Percentiles rank a stretch among this genome's conserved stretches.
Conservation (phyloP, 2,329 filamentous ascomycete genomes). For the Parastagonospora nodorum region DNA sequence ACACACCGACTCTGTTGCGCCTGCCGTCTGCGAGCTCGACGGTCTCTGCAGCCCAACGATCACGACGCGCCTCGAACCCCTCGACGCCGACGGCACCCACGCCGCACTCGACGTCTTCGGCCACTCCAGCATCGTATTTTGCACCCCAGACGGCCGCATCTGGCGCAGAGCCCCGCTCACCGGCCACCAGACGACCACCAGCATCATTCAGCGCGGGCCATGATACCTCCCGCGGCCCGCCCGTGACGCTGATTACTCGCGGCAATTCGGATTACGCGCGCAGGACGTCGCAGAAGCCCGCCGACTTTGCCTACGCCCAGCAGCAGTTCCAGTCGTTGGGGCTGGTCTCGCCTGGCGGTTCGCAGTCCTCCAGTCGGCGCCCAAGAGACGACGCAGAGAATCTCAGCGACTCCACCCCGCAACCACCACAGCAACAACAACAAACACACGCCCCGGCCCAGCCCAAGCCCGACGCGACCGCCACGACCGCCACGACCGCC, state of each 20-base stretch:
- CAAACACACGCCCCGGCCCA: slow-evolving; percentile 20
- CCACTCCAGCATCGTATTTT: slow-evolving; percentile 35
- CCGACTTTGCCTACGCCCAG: slow-evolving; percentile 35
- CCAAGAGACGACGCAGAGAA: slow-evolving; percentile 21
- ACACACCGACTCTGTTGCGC: slow-evolving; percentile 35
- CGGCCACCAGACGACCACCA: slow-evolving; percentile 47
- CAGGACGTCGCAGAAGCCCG: slow-evolving; percentile 30
- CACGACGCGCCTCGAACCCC: slow-evolving; percentile 32
- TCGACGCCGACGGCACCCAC: slow-evolving; percentile 31
- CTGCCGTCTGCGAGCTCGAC: slow-evolving; percentile 34
- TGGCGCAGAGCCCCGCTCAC: slow-evolving; percentile 37
- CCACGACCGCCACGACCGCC: slow-evolving; percentile 22
- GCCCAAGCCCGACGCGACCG: slow-evolving; percentile 24
- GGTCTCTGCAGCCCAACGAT: slow-evolving; percentile 27
- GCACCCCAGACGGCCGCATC: slow-evolving; percentile 35
- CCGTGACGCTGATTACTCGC: slow-evolving; percentile 57
- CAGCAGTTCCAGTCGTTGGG: slow-evolving; percentile 30
- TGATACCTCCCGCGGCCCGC: slow-evolving; percentile 57
- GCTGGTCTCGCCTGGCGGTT: slow-evolving; percentile 30
- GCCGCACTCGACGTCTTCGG: slow-evolving; percentile 21
- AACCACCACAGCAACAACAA: slow-evolving; percentile 10
- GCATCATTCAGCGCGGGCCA: slow-evolving; percentile 57
- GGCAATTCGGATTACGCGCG: slow-evolving; percentile 41
- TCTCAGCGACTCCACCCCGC: slow-evolving; percentile 21
- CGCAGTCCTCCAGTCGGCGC: slow-evolving; percentile 17